Evolutionary conservation across 1,284 basidiomycete species (phyloP).

Genomic region (Trichosporon ovoides): DNA sequence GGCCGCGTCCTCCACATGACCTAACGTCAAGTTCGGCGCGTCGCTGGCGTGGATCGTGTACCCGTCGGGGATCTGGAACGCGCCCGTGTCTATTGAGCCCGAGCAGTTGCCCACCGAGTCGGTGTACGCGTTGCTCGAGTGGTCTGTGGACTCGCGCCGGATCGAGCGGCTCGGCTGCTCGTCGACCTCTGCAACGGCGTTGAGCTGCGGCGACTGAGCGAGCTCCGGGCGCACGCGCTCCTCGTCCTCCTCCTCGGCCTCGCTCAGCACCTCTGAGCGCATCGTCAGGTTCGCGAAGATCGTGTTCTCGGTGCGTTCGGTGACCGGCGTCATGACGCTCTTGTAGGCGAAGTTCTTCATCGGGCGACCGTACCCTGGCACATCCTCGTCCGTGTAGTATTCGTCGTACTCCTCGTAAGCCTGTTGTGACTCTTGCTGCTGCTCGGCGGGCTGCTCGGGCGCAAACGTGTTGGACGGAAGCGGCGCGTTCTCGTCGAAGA

Average conservation of each 20-base stretch:
- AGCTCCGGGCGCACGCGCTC: slow-evolving; percentile 13
- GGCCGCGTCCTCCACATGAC: slow-evolving; percentile 1
- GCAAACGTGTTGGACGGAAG: slow-evolving; percentile 16
- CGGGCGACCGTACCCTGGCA: slow-evolving; percentile 60
- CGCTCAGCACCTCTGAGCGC: background rate
- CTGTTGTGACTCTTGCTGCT: slow-evolving; percentile 14
- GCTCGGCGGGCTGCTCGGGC: slow-evolving; percentile 25
- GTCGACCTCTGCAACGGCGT: slow-evolving; percentile 16
- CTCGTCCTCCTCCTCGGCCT: slow-evolving; percentile 26
- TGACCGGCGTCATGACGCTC: slow-evolving; percentile 89
- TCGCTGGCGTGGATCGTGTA: slow-evolving; percentile 41
- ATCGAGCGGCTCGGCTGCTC: background rate
- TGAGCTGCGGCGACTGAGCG: slow-evolving; percentile 13
- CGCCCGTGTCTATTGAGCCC: slow-evolving; percentile 19
- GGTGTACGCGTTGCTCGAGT: background rate
- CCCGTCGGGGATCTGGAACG: slow-evolving; percentile 45
- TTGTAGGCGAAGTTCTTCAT: slow-evolving; percentile 55
- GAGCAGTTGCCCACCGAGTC: slow-evolving; percentile 12
- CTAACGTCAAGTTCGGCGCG: slow-evolving; percentile 31
- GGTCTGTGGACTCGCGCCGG: background rate
- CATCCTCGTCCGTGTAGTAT: slow-evolving; percentile 25
- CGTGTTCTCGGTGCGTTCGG: slow-evolving; percentile 85
- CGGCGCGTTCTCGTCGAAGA: slow-evolving; percentile 23
- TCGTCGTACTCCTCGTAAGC: slow-evolving; percentile 5
- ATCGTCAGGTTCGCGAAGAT: slow-evolving; percentile 49